phyloP scores from a whole-genome alignment of 1,284 basidiomycete genomes.

The Inonotus hispidus region DNA sequence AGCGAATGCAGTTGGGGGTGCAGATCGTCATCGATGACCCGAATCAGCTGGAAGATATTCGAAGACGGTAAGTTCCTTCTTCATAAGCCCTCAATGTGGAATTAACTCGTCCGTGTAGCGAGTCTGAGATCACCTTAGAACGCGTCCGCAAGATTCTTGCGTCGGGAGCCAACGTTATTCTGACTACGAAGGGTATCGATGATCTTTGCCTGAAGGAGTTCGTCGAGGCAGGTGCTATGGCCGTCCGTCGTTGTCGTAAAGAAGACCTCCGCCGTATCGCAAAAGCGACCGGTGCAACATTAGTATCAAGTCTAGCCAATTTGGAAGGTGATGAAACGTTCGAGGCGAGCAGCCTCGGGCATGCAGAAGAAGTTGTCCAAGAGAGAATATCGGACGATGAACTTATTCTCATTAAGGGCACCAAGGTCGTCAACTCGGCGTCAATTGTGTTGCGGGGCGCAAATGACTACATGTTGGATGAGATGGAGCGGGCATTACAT shows the following conservation, averaged over 20 bases:
- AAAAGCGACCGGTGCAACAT: slow-evolving; percentile 92
- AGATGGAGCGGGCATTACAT: slow-evolving; percentile 98
- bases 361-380: slow-evolving; percentile 94
- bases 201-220: slow-evolving; percentile 99
- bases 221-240: slow-evolving; percentile 98
- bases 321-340: slow-evolving; percentile 98
- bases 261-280: slow-evolving; percentile 97
- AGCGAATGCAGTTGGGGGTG: slow-evolving; percentile 96
- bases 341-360: slow-evolving; percentile 85
- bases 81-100: not conserved
- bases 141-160: slow-evolving; percentile 95
- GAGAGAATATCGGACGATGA: slow-evolving; percentile 99
- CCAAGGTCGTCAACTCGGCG: slow-evolving; percentile 91
- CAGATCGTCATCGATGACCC: slow-evolving; percentile 98
- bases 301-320: slow-evolving; percentile 92
- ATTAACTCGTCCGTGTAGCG: slow-evolving; percentile 43
- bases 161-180: slow-evolving; percentile 92
- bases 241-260: slow-evolving; percentile 95
- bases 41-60: slow-evolving; percentile 94
- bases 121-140: slow-evolving; percentile 95
- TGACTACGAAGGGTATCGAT: slow-evolving; percentile 99
- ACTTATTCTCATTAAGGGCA: slow-evolving; percentile 95
- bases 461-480: slow-evolving; percentile 99
- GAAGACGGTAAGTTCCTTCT: slow-evolving; percentile 58
- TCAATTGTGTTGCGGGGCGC: slow-evolving; percentile 95